Evolutionary conservation across 257 asterid species (phyloP).

Genomic region (Solanum ossicruentum): DNA sequence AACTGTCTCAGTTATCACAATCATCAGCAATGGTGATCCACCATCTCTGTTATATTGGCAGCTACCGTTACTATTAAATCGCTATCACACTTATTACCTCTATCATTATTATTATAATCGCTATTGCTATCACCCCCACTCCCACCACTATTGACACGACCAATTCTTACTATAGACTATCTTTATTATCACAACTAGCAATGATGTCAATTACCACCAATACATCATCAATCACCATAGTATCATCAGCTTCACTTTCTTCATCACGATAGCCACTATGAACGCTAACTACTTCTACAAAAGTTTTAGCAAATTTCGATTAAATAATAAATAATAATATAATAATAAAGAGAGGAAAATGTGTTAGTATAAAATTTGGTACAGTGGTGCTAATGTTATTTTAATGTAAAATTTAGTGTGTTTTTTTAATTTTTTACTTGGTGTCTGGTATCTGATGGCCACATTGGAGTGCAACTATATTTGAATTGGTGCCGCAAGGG

Average conservation of each 20-base stretch:
- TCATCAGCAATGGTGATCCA: neutral
- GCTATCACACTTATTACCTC: neutral
- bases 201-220: neutral
- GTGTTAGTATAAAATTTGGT: too few species aligned
- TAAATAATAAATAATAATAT: too few species aligned
- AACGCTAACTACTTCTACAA: neutral
- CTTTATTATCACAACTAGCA: neutral
- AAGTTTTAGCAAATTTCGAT: too few species aligned
- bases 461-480: too few species aligned
- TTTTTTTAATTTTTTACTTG: too few species aligned
- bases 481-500: fast-evolving
- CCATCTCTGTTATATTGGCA: neutral
- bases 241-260: neutral
- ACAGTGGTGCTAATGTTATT: too few species aligned
- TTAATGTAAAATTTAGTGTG: too few species aligned
- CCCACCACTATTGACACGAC: neutral
- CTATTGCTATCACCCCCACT: neutral
- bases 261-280: neutral
- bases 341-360: too few species aligned
- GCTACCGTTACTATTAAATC: neutral
- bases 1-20: too few species aligned
- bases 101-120: neutral
- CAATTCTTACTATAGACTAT: neutral
- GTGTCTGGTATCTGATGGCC: fast-evolving
- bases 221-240: neutral